These are phyloP conservation scores for Fimicolochytrium jonesii DNA, from an alignment of 192 early-diverging fungal species.

Conservation along the genomic window DNA sequence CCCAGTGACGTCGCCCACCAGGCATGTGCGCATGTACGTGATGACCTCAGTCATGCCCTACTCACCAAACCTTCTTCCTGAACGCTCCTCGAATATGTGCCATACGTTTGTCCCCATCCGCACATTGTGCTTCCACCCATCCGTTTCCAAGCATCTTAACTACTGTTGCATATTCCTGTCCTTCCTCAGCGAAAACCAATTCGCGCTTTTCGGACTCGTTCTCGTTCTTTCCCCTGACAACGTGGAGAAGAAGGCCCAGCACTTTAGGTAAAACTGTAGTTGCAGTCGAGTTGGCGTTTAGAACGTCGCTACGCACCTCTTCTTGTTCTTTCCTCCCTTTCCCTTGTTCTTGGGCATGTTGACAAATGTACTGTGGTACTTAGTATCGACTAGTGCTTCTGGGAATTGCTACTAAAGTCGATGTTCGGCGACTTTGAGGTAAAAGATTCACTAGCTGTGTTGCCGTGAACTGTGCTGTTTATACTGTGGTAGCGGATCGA, in stretches of 20 bases:
- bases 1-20: background rate
- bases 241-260: too few relatives aligned
- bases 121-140: constrained; percentile 83
- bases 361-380: too few relatives aligned
- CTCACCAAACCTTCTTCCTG: constrained; percentile 86
- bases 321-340: constrained; percentile 75
- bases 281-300: background rate
- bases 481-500: too few relatives aligned
- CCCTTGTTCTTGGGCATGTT: constrained; percentile 89
- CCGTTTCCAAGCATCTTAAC: constrained; percentile 96
- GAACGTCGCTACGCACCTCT: constrained; percentile 27
- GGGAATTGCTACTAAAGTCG: too few relatives aligned
- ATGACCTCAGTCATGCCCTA: too few relatives aligned
- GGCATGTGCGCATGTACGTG: too few relatives aligned
- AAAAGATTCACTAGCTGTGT: too few relatives aligned
- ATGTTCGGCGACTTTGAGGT: too few relatives aligned
- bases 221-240: constrained; percentile 92
- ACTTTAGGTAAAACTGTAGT: too few relatives aligned
- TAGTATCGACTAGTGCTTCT: too few relatives aligned
- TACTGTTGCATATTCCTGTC: constrained; percentile 95
- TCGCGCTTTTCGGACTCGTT: constrained; percentile 94
- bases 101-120: constrained; percentile 83
- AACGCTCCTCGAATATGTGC: constrained; percentile 97
- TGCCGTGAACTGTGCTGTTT: too few relatives aligned
- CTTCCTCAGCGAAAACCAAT: constrained; percentile 94